Base-by-base conservation (phyloP, 192 early-diverging fungal species). In the Backusella tarrabulga region DNA sequence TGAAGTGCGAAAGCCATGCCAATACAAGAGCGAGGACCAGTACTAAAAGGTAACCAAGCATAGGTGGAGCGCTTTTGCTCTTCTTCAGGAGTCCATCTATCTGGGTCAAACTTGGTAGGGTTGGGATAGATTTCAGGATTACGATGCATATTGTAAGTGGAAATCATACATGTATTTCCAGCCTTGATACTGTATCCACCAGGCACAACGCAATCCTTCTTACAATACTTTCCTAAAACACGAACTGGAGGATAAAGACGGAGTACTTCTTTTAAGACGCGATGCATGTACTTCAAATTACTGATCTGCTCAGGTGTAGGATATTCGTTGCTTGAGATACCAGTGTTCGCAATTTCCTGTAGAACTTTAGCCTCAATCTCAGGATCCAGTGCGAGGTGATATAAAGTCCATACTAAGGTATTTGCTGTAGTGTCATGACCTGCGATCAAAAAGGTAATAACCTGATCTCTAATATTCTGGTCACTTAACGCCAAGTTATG, bases 361-460 rank as follows among this genome's bases (percentile, higher is more conserved):
- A 86, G 71, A 14, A 81, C 76, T 36, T 82, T 79, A 14, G 73
- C 63, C 3, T 84, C 71, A 56, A 89, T 71, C 5, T 78, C 74
- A 7, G 90, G 90, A 74, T 88, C 44, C 9, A 76, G 54, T 63
- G 78, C 68, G 6, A 91, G 74, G 21, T 85, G 72, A 70, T 87
- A 88, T 9, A 91, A 70, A 34, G 75, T 72, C 87, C 87, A 91
- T 2, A 80, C 79, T 6, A 91, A 77, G 4, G 88, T 89, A 70
- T 79, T 88, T 15, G 84, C 85, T 6, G 86, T 90, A 14, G 88
- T 91, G 19, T 79, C 77, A 29, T 82, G 77, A n/a, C 80, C 90
- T 23, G 90, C 90, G 76, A 91, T 90, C 76, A 90, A 73, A 68
- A 91, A 89, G 5, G 88, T 90, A 68, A 90, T 83, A 23, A 91